Evolutionary conservation across 768 basidiomycete species (phyloP), one percentile per base, ranked within the genome.

Genomic region (Baorangia bicolor): DNA sequence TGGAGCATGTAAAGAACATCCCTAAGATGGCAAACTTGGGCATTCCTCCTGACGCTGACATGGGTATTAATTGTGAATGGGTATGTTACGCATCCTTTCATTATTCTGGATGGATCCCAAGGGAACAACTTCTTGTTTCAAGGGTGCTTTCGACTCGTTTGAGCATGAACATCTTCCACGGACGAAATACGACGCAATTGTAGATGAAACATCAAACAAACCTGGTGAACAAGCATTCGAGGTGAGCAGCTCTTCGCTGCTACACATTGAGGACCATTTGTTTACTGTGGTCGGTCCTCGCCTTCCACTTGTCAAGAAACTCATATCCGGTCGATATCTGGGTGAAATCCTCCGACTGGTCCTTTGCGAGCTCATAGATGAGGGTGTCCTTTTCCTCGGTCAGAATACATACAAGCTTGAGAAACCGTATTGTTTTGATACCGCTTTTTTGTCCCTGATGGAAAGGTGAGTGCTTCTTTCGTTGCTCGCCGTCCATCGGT

Each of bases 391-490:
- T 50, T 99, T 99, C 86, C 82, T 97, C 30, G 95, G 97, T 25
- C 96, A 99, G 74, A 93, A 96, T 71, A 97, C 96, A 1, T 98
- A 98, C 83, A 98, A 98, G 78, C 84, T 99, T 37, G 95, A 98
- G 74, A 91, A 83, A 61, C 84, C 94, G 20, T 94, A 94, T 70
- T 87, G 83, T 28, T 87, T 99, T 65, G 96, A 99, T 72, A 99
- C 97, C 2, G 95, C 96, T 2, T 98, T 98, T 79, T 76, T 99
- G 58, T 95, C 93, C 39, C 79, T 98, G 41, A 97, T 99, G 88
- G 96, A 98, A 76, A 91, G 87, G 93, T 90, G 58, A 50, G 45
- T 10, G 13, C 12, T n/a, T 10, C n/a, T 56, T 12, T 1, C 23
- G 1, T 41, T 21, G 12, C 25, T 33, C 21, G 5, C 18, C 5